These are phyloP conservation scores for Drechslera avenae DNA, from an alignment of 2,329 filamentous ascomycete species.

Conservation along the genomic window DNA sequence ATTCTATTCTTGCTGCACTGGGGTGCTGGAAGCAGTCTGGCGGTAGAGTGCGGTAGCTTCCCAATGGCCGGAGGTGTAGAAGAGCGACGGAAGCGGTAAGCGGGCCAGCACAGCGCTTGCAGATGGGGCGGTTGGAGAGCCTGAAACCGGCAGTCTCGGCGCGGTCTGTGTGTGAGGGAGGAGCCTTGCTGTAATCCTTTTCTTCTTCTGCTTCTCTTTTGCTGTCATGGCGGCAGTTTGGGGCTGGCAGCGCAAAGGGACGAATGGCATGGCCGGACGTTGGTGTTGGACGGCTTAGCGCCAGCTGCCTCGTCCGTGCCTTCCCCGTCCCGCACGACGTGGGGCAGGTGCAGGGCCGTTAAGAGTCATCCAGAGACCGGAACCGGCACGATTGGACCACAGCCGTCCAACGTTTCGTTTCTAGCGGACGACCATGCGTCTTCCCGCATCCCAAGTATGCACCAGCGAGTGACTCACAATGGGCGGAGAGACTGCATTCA, in stretches of 20 bases:
- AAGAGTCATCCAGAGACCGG: slow-evolving; percentile 39
- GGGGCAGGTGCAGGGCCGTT: slow-evolving; percentile 26
- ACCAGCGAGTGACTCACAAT: slow-evolving; percentile 44
- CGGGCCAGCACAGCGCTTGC: slow-evolving; percentile 42
- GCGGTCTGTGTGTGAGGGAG: slow-evolving; percentile 17
- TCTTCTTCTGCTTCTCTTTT: slow-evolving; percentile 6
- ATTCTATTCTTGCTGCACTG: slow-evolving; percentile 31
- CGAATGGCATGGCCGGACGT: slow-evolving; percentile 38
- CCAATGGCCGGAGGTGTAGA: slow-evolving; percentile 37
- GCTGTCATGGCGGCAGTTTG: slow-evolving; percentile 43
- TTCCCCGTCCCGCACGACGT: slow-evolving; percentile 18
- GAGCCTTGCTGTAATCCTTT: too few relatives aligned
- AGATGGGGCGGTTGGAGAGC: slow-evolving; percentile 43
- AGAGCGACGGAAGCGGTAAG: slow-evolving; percentile 31
- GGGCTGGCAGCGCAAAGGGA: slow-evolving; percentile 31
- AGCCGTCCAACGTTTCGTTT: slow-evolving; percentile 42
- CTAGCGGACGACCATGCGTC: slow-evolving; percentile 29
- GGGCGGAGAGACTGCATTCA: slow-evolving; percentile 34
- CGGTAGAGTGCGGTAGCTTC: slow-evolving; percentile 14
- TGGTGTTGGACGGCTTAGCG: slow-evolving; percentile 39
- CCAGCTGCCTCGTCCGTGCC: slow-evolving; percentile 32
- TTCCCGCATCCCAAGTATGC: slow-evolving; percentile 27
- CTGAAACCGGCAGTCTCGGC: slow-evolving; percentile 43
- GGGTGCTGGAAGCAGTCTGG: slow-evolving; percentile 26
- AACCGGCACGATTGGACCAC: slow-evolving; percentile 37